phyloP scores from a whole-genome alignment of 192 early-diverging fungal species.

The Rhizophagus prolifer region DNA sequence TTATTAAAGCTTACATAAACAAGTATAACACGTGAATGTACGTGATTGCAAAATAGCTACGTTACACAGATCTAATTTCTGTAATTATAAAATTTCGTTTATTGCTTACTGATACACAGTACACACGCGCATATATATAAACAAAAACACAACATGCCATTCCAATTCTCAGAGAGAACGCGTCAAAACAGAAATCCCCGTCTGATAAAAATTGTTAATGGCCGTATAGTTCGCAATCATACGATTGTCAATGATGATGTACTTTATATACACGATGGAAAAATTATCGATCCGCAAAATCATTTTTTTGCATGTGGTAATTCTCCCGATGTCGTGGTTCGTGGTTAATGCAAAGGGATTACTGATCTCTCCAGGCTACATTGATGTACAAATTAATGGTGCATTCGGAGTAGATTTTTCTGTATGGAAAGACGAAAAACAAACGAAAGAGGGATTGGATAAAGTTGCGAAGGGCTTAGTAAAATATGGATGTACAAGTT shows the following conservation, averaged over 20 bases:
- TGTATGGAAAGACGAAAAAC: constrained; percentile 52
- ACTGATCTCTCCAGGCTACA: constrained; percentile 76
- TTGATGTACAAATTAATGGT: constrained; percentile 84
- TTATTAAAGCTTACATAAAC: no score
- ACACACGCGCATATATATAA: neutral
- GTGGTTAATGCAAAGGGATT: constrained; percentile 71
- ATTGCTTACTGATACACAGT: no score
- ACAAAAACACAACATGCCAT: neutral
- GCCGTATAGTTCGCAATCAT: constrained; percentile 72
- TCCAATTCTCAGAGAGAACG: neutral
- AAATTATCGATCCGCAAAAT: constrained; percentile 72
- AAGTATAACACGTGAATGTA: no score
- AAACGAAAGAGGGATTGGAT: constrained; percentile 60
- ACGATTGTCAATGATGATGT: constrained; percentile 68
- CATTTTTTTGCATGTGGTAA: constrained; percentile 69
- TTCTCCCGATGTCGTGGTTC: constrained; percentile 63
- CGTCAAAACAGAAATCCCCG: neutral
- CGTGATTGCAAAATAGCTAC: no score
- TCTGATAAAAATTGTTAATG: constrained; percentile 75
- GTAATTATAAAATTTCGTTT: neutral
- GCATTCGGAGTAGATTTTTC: constrained; percentile 81
- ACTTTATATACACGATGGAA: constrained; percentile 74
- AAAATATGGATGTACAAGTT: constrained; percentile 77
- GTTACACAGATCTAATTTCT: no score
- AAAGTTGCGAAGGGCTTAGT: constrained; percentile 74